Percentiles rank a stretch among this genome's conserved stretches.
Conservation (phyloP, 2,329 filamentous ascomycete genomes). For the Decorospora gaudefroyi region DNA sequence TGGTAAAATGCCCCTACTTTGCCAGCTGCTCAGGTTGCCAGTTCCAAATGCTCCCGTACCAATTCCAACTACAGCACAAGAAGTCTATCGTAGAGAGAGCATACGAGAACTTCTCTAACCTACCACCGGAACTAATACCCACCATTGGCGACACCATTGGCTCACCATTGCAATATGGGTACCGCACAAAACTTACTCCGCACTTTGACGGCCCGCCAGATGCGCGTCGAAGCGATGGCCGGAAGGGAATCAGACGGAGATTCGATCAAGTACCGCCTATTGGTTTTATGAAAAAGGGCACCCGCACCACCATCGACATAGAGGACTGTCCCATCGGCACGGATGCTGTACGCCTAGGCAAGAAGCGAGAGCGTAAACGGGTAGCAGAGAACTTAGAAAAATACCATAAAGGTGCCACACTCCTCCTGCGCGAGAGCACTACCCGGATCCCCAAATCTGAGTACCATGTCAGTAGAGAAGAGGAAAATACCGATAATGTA, state of each 20-base stretch:
- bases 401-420: constrained; percentile 82
- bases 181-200: constrained; percentile 94
- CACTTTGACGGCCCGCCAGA: constrained; percentile 83
- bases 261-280: constrained; percentile 74
- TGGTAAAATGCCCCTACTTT: constrained; percentile 86
- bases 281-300: constrained; percentile 89
- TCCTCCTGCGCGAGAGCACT: constrained; percentile 87
- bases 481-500: constrained; percentile 51
- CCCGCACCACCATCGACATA: constrained; percentile 81
- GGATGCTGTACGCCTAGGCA: constrained; percentile 76
- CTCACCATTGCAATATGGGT: constrained; percentile 87
- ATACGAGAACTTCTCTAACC: constrained; percentile 85
- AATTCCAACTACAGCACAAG: constrained; percentile 84
- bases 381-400: constrained; percentile 70
- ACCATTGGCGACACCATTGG: constrained; percentile 81
- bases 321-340: constrained; percentile 98
- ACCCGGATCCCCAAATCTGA: constrained; percentile 61
- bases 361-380: constrained; percentile 76
- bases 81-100: constrained; percentile 85
- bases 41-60: constrained; percentile 94
- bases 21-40: constrained; percentile 84
- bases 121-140: constrained; percentile 76
- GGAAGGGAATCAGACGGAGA: constrained; percentile 58
- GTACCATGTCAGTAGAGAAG: constrained; percentile 28
- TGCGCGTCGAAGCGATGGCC: constrained; percentile 53